Conservation (phyloP, 306 rosid genomes). For the Ammopiptanthus mongolicus region DNA sequence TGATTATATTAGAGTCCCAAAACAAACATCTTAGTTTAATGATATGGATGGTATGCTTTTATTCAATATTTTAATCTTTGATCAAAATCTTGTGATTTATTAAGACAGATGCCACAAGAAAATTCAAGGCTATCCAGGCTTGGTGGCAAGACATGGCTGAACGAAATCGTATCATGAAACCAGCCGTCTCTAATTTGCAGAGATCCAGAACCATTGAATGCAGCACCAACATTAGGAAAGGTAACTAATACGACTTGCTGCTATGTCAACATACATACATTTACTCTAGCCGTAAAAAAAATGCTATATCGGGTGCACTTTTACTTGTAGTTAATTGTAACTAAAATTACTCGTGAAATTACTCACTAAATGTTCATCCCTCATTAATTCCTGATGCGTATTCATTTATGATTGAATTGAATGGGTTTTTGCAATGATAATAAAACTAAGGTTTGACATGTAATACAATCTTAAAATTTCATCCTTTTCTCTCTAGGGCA, state of each 20-base stretch:
- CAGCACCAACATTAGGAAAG: constrained; percentile 29
- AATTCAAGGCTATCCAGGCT: constrained; percentile 78
- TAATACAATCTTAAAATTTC: neutral
- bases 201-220: constrained; percentile 20
- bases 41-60: neutral
- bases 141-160: constrained; percentile 95
- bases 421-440: neutral
- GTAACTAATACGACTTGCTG: constrained; percentile 31
- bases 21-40: neutral
- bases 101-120: constrained; percentile 59
- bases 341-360: constrained; percentile 13
- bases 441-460: neutral
- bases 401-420: neutral
- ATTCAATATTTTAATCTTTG: neutral
- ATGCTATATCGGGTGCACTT: neutral
- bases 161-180: constrained; percentile 40
- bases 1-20: neutral
- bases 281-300: neutral
- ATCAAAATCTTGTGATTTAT: constrained; percentile 18
- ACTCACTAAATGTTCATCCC: neutral
- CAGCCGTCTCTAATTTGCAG: constrained; percentile 29
- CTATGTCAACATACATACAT: neutral
- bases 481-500: neutral
- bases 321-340: neutral
- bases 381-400: neutral